These are phyloP conservation scores for Didymella pomorum DNA, from an alignment of 2,329 filamentous ascomycete genomes.

Conservation along the genomic window DNA sequence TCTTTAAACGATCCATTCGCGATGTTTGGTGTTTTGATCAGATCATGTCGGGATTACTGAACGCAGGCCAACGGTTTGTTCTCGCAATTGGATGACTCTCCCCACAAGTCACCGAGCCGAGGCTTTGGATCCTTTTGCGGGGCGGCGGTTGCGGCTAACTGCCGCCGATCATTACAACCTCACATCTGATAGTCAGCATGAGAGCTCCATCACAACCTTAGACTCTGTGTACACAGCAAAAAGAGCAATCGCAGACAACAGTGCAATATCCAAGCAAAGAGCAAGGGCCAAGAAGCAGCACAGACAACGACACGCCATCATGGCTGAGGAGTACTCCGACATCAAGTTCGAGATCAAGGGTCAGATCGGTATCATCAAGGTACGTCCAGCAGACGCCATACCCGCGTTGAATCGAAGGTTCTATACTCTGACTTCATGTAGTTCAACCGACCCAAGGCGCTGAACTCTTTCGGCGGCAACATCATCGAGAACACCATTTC, in stretches of 20 bases:
- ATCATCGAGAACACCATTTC: conserved; percentile 55
- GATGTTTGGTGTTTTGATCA: background rate
- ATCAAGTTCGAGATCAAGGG: conserved; percentile 55
- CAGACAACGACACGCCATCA: conserved; percentile 15
- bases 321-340: conserved; percentile 50
- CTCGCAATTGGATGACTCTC: conserved; percentile 6
- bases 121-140: conserved; percentile 21
- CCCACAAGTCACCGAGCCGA: conserved; percentile 17
- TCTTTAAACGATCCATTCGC: too few relatives aligned
- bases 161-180: conserved; percentile 8
- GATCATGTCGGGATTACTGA: conserved; percentile 2
- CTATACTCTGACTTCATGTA: conserved; percentile 19
- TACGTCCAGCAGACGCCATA: conserved; percentile 15
- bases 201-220: background rate
- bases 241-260: background rate
- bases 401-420: background rate
- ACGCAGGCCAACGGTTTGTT: background rate
- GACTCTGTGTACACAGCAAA: background rate
- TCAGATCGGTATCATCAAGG: conserved; percentile 58
- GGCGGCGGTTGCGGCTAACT: conserved; percentile 18
- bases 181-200: conserved; percentile 4
- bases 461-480: conserved; percentile 60
- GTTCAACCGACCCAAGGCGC: conserved; percentile 59
- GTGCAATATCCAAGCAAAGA: background rate
- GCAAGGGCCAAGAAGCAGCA: background rate